Evolutionary conservation across 2,329 filamentous ascomycete species (phyloP).

Genomic region (Trichoderma koningii): DNA sequence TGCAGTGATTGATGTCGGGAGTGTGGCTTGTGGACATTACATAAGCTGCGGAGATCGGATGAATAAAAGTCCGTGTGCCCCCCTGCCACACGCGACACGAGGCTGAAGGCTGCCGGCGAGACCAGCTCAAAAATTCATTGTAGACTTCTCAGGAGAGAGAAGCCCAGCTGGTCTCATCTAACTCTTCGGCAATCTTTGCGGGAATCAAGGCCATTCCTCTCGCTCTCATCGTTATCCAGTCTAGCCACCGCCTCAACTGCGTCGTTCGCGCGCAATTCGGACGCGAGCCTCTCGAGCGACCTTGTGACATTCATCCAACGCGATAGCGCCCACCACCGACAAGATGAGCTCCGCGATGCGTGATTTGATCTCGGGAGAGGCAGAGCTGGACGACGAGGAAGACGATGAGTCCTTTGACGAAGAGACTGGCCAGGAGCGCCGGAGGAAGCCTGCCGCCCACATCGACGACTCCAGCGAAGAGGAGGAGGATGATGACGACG

Average conservation of each 20-base stretch:
- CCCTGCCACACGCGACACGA: constrained; percentile 29
- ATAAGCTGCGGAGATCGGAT: neutral
- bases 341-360: constrained; percentile 67
- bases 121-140: constrained; percentile 26
- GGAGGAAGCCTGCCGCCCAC: constrained; percentile 42
- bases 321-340: constrained; percentile 29
- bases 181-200: constrained; percentile 1
- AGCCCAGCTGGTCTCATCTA: constrained; percentile 13
- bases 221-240: neutral
- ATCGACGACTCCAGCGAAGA: constrained; percentile 88
- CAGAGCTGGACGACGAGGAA: constrained; percentile 82
- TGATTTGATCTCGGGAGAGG: constrained; percentile 81
- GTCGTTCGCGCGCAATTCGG: constrained; percentile 20
- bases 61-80: constrained; percentile 6
- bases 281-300: constrained; percentile 15
- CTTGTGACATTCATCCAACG: constrained; percentile 20
- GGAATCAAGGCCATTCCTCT: neutral
- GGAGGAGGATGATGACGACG: constrained; percentile 89
- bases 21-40: neutral
- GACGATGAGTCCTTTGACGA: constrained; percentile 83
- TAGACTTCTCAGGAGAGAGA: constrained; percentile 23
- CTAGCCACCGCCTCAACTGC: constrained; percentile 3
- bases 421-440: constrained; percentile 63
- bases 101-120: constrained; percentile 26
- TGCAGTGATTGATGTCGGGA: neutral